Base-by-base conservation (phyloP, 768 basidiomycete species). In the Russula sp. region DNA sequence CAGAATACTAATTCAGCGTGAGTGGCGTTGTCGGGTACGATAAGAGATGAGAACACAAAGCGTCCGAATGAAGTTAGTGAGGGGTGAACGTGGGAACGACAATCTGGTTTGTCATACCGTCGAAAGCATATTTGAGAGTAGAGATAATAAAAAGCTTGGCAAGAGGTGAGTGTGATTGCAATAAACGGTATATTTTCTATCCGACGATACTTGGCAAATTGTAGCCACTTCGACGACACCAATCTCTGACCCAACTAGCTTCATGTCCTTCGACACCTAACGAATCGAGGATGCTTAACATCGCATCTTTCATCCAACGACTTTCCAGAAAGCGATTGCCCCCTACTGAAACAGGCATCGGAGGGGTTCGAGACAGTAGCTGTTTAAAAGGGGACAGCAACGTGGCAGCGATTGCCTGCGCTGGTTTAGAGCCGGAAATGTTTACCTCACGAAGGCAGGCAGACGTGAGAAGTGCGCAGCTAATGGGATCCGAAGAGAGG, bases 391-490 rank as follows among this genome's bases (percentile, higher is more conserved):
- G 73, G 0, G 78, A 74, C 20, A 82, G 71, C 38, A 86, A 73
- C 16, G 75, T 75, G 16, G 74, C 69, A 1, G 80, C 82, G 22
- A 84, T 73, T 18, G 73, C 59, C 38, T 72, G 64, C 1, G 80
- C 78, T 32, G 78, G 75, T 24, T 52, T 32, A 9, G 64, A 57
- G 30, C 64, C 67, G 20, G 71, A 63, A 4, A 36, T 13, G 11
- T 70, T 76, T 16, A 72, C 72, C 67, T 81, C 75, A 57, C 79
- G 79, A 67, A 81, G 77, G 73, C 84, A 87, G 9, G 85, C 84
- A 3, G 79, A 75, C 42, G 81, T 75, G 65, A 89, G 73, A 75
- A 88, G 79, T 4, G 86, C 76, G 52, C 81, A 84, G 13, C 81
- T 81, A 20, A 81, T 73, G 22, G 84, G 78, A 72, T 89, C 87